These are phyloP conservation scores for Xerocomellus chrysenteron DNA, from an alignment of 768 basidiomycete species.

Conservation along the genomic window DNA sequence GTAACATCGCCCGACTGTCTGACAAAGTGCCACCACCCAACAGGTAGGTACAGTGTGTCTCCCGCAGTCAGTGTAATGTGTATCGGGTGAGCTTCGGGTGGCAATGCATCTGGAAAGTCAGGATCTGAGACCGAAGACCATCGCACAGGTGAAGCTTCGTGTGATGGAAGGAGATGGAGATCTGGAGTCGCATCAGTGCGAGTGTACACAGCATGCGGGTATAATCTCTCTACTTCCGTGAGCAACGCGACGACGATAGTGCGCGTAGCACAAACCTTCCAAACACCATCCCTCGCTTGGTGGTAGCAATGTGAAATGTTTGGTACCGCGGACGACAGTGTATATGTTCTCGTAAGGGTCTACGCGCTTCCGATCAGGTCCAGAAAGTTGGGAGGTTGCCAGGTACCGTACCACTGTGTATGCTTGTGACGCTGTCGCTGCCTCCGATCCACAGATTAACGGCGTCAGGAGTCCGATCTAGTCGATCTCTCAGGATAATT, in stretches of 20 bases:
- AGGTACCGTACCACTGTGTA: conserved; percentile 70
- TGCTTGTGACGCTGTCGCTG: conserved; percentile 70
- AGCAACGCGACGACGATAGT: background rate
- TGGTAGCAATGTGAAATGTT: conserved; percentile 83
- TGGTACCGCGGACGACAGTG: conserved; percentile 78
- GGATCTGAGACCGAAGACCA: conserved; percentile 82
- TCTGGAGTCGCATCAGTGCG: conserved; percentile 31
- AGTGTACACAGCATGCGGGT: conserved; percentile 66
- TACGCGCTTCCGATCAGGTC: conserved; percentile 25
- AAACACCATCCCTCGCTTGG: conserved; percentile 88
- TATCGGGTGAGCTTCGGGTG: conserved; percentile 60
- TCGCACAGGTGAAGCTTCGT: conserved; percentile 49
- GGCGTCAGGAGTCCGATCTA: conserved; percentile 74
- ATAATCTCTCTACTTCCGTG: conserved; percentile 48
- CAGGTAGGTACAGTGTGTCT: conserved; percentile 85
- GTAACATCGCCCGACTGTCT: conserved; percentile 61
- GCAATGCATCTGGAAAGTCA: conserved; percentile 43
- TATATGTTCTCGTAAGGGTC: conserved; percentile 96
- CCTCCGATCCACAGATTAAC: conserved; percentile 94
- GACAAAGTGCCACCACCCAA: conserved; percentile 94
- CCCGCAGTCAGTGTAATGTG: conserved; percentile 65
- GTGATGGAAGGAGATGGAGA: conserved; percentile 34
- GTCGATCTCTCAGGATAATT: background rate
- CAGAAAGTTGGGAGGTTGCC: background rate
- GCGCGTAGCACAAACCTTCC: conserved; percentile 53